phyloP scores from a whole-genome alignment of 176 grass and related monocot genomes.

The Stipa capillata region DNA sequence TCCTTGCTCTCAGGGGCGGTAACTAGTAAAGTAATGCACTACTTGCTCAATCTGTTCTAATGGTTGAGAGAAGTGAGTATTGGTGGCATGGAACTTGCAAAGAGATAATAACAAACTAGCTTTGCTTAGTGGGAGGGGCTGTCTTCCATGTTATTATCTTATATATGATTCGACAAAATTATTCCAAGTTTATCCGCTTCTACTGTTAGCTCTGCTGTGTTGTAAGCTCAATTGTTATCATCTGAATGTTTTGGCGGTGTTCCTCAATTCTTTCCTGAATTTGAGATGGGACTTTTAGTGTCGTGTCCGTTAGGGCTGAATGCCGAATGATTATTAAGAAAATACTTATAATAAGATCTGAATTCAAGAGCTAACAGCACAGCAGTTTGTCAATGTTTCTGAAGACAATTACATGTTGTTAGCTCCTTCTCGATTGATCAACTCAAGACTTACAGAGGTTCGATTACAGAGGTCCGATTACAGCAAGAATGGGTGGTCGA shows the following conservation, averaged over 20 bases:
- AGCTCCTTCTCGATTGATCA: no score
- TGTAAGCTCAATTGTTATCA: background rate
- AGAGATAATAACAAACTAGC: slow-evolving; percentile 31
- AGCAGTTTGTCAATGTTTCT: background rate
- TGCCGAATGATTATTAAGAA: background rate
- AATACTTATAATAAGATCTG: background rate
- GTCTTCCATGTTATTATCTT: slow-evolving; percentile 41
- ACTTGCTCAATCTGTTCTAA: background rate
- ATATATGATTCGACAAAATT: slow-evolving; percentile 25
- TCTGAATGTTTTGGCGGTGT: background rate
- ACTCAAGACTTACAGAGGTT: no score
- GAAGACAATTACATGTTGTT: no score
- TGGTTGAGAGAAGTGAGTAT: slow-evolving; percentile 10
- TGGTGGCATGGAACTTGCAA: slow-evolving; percentile 20
- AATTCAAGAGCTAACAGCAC: background rate
- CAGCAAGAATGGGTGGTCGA: no score
- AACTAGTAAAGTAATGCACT: slow-evolving; percentile 22
- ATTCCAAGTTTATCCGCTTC: background rate
- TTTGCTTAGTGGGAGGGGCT: slow-evolving; percentile 39
- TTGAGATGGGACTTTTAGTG: background rate
- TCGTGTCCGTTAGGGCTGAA: background rate
- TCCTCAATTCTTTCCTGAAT: background rate
- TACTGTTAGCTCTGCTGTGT: background rate
- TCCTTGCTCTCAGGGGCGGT: slow-evolving; percentile 92
- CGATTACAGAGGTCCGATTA: no score